Conservation (phyloP, 2,329 filamentous ascomycete species). For the Fusarium anthophilum region DNA sequence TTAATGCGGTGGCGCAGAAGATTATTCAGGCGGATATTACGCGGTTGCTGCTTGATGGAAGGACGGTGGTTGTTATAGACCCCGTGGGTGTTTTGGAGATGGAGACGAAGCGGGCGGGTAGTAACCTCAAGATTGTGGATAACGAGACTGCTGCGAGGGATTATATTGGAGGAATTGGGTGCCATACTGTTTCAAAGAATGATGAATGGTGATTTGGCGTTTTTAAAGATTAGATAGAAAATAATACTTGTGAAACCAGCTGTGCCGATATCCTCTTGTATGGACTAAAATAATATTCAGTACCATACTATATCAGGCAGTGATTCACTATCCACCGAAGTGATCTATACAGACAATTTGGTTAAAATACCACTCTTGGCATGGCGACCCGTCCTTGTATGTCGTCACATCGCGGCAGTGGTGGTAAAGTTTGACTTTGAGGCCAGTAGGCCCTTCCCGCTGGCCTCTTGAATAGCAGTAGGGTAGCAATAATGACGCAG, state of each 20-base stretch:
- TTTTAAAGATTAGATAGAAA: rapidly evolving
- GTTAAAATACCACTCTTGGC: background rate
- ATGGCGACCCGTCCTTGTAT: rapidly evolving
- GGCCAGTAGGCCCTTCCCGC: background rate
- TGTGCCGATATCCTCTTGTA: rapidly evolving
- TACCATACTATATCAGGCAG: rapidly evolving
- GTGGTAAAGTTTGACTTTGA: background rate
- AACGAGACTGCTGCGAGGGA: slow-evolving; percentile 42
- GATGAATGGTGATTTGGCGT: slow-evolving; percentile 33
- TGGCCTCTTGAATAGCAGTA: background rate
- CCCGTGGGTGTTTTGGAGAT: slow-evolving; percentile 40
- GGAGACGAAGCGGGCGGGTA: slow-evolving; percentile 9
- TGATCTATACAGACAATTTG: too few species aligned
- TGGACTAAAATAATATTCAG: rapidly evolving
- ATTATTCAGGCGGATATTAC: slow-evolving; percentile 44
- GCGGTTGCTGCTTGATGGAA: slow-evolving; percentile 37
- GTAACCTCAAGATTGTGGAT: slow-evolving; percentile 32
- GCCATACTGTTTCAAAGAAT: slow-evolving; percentile 37
- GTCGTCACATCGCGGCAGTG: background rate
- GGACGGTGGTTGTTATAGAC: slow-evolving; percentile 46
- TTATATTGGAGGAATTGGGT: slow-evolving; percentile 45
- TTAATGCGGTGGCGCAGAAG: slow-evolving; percentile 43
- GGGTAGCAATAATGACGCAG: background rate
- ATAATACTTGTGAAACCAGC: background rate
- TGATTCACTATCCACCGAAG: rapidly evolving